Conservation (phyloP, 305 asterid species). For the Fraxinus albicans region DNA sequence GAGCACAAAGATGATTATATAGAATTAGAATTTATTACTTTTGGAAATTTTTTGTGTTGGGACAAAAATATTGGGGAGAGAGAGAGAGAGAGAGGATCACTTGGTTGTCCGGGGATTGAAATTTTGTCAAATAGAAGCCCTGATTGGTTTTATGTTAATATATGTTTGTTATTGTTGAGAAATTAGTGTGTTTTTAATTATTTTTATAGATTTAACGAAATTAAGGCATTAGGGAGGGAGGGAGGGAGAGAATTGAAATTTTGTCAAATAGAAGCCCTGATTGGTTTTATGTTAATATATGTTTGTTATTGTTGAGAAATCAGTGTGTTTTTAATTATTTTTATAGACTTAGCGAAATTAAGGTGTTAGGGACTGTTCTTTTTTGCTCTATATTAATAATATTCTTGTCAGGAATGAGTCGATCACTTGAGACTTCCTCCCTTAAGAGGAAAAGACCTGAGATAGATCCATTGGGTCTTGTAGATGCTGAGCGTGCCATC, state of each 20-base stretch:
- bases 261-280: background rate
- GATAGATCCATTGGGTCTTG: constrained; percentile 23
- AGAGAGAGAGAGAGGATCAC: too few relatives aligned
- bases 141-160: too few relatives aligned
- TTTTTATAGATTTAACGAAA: too few relatives aligned
- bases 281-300: background rate
- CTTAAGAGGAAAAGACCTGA: constrained; percentile 51
- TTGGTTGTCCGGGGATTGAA: too few relatives aligned
- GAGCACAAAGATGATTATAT: too few relatives aligned
- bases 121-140: too few relatives aligned
- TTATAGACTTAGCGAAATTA: background rate
- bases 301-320: background rate
- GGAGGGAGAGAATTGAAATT: background rate
- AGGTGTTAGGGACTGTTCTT: background rate
- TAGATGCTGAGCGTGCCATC: constrained; percentile 43
- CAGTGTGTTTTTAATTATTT: background rate
- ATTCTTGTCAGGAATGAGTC: constrained; percentile 34
- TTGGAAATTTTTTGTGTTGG: too few relatives aligned
- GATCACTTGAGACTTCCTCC: constrained; percentile 9
- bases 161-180: too few relatives aligned
- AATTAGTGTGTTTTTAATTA: too few relatives aligned
- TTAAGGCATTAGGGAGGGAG: too few relatives aligned
- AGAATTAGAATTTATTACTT: too few relatives aligned
- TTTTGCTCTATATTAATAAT: background rate
- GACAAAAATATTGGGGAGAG: too few relatives aligned